These are phyloP conservation scores for Coemansia brasiliensis DNA, from an alignment of 192 early-diverging fungal genomes.

Conservation along the genomic window DNA sequence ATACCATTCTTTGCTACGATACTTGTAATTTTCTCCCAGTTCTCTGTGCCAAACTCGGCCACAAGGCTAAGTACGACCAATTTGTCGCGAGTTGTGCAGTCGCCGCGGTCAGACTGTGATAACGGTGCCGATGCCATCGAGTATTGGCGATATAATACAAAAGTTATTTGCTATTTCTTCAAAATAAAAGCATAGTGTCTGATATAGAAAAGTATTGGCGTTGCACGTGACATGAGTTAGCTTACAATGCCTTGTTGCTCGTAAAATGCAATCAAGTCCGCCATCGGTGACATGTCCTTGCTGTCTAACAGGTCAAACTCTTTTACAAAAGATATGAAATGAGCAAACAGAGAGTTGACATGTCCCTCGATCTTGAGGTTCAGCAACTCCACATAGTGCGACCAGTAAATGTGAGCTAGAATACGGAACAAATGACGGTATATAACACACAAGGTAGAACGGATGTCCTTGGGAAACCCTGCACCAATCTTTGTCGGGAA, in stretches of 20 bases:
- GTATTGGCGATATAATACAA: neutral
- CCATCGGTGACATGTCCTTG: slow-evolving; percentile 83
- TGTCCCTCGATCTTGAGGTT: slow-evolving; percentile 83
- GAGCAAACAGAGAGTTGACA: slow-evolving; percentile 94
- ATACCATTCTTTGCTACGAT: neutral
- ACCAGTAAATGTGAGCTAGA: slow-evolving; percentile 91
- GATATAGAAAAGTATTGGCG: slow-evolving; percentile 5
- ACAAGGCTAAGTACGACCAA: slow-evolving; percentile 34
- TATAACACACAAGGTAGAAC: slow-evolving; percentile 65
- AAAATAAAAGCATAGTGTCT: neutral
- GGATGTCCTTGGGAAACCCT: slow-evolving; percentile 85
- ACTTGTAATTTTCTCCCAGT: slow-evolving; percentile 23
- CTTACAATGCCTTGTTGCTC: slow-evolving; percentile 44
- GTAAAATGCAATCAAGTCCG: slow-evolving; percentile 67
- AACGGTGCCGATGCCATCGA: neutral
- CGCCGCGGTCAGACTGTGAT: neutral
- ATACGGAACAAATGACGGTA: slow-evolving; percentile 86
- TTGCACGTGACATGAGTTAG: neutral
- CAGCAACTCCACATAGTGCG: slow-evolving; percentile 85
- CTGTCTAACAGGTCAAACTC: slow-evolving; percentile 94
- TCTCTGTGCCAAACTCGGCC: slow-evolving; percentile 18
- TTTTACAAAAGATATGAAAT: slow-evolving; percentile 88
- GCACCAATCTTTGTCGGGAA: slow-evolving; percentile 93
- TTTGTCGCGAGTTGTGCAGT: slow-evolving; percentile 33
- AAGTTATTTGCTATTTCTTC: neutral